Evolutionary conservation across 257 asterid genomes (phyloP).

Genomic region (Scutellaria barbata): DNA sequence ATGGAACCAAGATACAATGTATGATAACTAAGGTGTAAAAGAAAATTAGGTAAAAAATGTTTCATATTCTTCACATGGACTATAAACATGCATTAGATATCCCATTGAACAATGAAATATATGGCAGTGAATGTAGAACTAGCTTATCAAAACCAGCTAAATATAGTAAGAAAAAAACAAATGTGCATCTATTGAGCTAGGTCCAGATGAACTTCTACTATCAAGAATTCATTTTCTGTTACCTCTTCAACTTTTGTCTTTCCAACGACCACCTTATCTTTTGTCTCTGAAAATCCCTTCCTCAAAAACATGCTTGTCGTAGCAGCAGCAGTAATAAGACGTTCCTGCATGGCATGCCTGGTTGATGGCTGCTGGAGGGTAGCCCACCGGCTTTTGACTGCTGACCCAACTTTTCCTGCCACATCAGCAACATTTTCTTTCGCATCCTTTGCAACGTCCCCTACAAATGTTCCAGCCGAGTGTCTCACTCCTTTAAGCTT

Average conservation of each 20-base stretch:
- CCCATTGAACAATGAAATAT: not conserved
- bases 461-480: conserved; percentile 82
- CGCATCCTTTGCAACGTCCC: conserved; percentile 89
- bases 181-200: conserved; percentile 6
- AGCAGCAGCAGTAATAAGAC: conserved; percentile 83
- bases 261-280: conserved; percentile 86
- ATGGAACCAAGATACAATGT: not conserved
- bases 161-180: not conserved
- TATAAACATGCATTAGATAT: conserved; percentile 24
- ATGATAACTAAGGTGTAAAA: not conserved
- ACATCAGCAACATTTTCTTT: conserved; percentile 81
- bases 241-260: conserved; percentile 94
- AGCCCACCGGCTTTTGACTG: conserved; percentile 86
- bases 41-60: not conserved
- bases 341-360: conserved; percentile 85
- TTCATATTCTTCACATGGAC: not conserved
- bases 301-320: conserved; percentile 80
- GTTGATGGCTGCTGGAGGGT: conserved; percentile 87
- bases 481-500: conserved; percentile 87
- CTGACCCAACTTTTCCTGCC: conserved; percentile 82
- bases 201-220: not conserved
- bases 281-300: conserved; percentile 86
- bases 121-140: not conserved
- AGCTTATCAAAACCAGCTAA: conserved; percentile 6
- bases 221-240: conserved; percentile 18